These are phyloP conservation scores for Caulochytrium protostelioides DNA, from an alignment of 371 early-diverging fungal species.

Conservation along the genomic window DNA sequence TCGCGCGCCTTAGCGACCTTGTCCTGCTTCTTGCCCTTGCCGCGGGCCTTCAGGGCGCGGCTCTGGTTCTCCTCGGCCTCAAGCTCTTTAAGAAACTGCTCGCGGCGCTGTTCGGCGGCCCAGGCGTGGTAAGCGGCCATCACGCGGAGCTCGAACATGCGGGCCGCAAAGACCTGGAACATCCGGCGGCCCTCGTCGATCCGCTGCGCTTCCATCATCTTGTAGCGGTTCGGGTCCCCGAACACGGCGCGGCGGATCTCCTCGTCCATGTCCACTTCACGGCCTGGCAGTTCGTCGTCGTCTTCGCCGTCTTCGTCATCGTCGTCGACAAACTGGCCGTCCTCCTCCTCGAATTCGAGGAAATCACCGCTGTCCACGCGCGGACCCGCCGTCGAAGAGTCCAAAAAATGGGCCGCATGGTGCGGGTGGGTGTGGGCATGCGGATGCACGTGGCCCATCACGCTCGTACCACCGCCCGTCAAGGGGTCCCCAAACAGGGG, in stretches of 20 bases:
- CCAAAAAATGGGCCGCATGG: too few species aligned
- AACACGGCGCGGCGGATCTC: constrained; percentile 1
- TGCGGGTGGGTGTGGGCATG: too few species aligned
- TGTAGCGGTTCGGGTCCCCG: not conserved
- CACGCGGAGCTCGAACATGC: constrained; percentile 86
- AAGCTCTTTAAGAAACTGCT: too few species aligned
- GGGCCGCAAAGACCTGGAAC: constrained; percentile 85
- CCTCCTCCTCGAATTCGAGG: constrained; percentile 32
- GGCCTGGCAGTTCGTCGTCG: constrained; percentile 14
- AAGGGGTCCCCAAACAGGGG: too few species aligned
- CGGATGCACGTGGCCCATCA: not conserved
- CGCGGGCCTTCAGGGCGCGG: too few species aligned
- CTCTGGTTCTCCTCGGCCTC: too few species aligned
- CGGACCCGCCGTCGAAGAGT: too few species aligned
- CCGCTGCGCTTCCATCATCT: constrained; percentile 54
- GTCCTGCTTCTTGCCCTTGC: too few species aligned
- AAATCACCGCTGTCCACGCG: too few species aligned
- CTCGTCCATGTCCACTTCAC: constrained; percentile 11
- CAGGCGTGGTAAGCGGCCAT: constrained; percentile 66
- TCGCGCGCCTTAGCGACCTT: too few species aligned
- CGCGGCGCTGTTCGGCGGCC: too few species aligned
- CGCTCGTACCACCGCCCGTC: not conserved
- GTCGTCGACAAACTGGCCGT: constrained; percentile 10
- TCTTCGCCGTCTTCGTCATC: constrained; percentile 12
- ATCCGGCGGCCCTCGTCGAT: constrained; percentile 76